Base-by-base conservation (phyloP, 495 filamentous ascomycete genomes). In the Aspergillus conjunctus region DNA sequence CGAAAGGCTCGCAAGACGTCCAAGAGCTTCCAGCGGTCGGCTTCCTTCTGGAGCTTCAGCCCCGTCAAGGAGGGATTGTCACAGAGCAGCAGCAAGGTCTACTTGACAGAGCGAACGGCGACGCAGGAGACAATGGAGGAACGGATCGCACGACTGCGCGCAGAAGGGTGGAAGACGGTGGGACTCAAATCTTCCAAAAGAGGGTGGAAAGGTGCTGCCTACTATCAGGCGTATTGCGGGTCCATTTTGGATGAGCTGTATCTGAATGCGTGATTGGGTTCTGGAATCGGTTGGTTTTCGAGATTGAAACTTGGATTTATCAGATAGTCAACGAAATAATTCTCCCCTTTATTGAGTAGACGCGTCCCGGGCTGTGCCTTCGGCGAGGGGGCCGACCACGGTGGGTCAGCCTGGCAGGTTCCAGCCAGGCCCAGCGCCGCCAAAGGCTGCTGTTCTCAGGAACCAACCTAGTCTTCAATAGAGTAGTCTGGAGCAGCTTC, bases 41-140 rank as follows among this genome's bases (percentile, higher is more conserved):
- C 61, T 0, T 80, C 76, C 0, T 79, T 78, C 57, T 80, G 77
- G 77, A 77, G 63, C 32, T 79, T 80, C 52, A 64, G 65, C 34
- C 67, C 68, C 10, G 33, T 73, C 26, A 67, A 67, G 18, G 22
- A 61, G 14, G 14, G 20, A 11, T 2, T 20, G 2, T 2, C 21
- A 9, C 14, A 20, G 22, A 32, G 8, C 48, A 39, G 21, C 17
- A 17, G 22, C 10, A 18, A 39, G 39, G 51, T 51, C 1, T 41
- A 34, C 21, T 48, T 31, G 22, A 30, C 2, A 3, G 32, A 37
- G 37, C n/a, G 6, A 10, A 1, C 43, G 10, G 14, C 59, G 17
- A 18, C 44, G 1, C 65, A 63, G 20, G 77, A 80, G 48, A 73
- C 67, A 2, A 77, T 69, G 44, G 60, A 64, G 34, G 66, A 78